Percentiles rank a stretch among this genome's conserved stretches.
These are phyloP conservation scores for Calocybe indica DNA, from an alignment of 768 basidiomycete species.

Conservation along the genomic window DNA sequence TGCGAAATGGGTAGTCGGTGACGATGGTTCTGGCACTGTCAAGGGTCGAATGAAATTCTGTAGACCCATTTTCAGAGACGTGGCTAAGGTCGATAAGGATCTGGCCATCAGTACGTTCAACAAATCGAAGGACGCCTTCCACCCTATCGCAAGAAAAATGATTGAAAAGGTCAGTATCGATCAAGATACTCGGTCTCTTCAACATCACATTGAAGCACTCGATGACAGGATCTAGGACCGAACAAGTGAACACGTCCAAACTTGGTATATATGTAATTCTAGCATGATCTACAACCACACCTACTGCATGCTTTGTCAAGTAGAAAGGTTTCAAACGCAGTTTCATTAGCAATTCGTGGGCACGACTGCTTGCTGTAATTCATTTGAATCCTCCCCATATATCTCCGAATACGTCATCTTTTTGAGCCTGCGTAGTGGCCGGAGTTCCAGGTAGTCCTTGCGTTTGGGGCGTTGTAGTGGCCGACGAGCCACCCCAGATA, in stretches of 20 bases:
- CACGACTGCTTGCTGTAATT: neutral
- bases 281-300: no score
- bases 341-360: no score
- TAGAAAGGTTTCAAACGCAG: no score
- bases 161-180: slow-evolving; percentile 59
- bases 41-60: slow-evolving; percentile 88
- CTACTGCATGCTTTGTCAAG: no score
- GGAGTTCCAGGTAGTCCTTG: slow-evolving; percentile 20
- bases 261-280: no score
- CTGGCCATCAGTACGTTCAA: slow-evolving; percentile 49
- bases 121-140: slow-evolving; percentile 48
- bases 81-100: slow-evolving; percentile 42
- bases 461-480: slow-evolving; percentile 16
- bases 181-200: no score
- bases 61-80: slow-evolving; percentile 55
- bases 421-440: slow-evolving; percentile 39
- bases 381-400: slow-evolving; percentile 85
- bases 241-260: no score
- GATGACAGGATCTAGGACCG: no score
- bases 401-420: slow-evolving; percentile 78
- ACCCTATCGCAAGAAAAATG: slow-evolving; percentile 69
- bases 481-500: slow-evolving; percentile 47
- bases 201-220: no score
- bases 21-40: slow-evolving; percentile 52
- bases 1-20: slow-evolving; percentile 63